A percentile compares a stretch with the other conserved stretches of the same genome.
These are phyloP conservation scores for Holtermannia corniformis DNA, from an alignment of 768 basidiomycete species.

Conservation along the genomic window DNA sequence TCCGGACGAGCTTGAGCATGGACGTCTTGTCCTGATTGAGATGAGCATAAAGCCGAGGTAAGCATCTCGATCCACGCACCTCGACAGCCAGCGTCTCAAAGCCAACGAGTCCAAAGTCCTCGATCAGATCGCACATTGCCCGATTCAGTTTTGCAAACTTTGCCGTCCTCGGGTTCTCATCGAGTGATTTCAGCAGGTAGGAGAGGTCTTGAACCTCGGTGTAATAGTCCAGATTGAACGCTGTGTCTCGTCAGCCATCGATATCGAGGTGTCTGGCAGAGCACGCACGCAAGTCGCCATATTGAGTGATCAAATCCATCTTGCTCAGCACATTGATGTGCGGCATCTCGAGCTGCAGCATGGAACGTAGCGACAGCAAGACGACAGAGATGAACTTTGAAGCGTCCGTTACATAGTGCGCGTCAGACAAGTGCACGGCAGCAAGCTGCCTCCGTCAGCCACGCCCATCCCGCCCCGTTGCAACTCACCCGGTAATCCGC, in stretches of 20 bases:
- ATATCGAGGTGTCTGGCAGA: not conserved
- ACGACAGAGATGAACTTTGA: constrained; percentile 89
- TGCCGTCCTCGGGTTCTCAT: constrained; percentile 50
- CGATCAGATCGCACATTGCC: constrained; percentile 83
- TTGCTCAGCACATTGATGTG: constrained; percentile 97
- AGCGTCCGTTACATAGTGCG: constrained; percentile 93
- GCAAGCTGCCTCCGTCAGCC: constrained; percentile 54
- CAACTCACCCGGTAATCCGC: constrained; percentile 69
- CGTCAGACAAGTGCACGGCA: constrained; percentile 90
- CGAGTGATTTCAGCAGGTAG: constrained; percentile 68
- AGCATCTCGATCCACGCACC: constrained; percentile 44
- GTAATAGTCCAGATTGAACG: constrained; percentile 95
- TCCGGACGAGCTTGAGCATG: constrained; percentile 76
- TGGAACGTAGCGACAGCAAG: constrained; percentile 81
- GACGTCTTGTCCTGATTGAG: constrained; percentile 80
- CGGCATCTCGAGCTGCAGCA: constrained; percentile 98
- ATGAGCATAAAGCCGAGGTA: not conserved
- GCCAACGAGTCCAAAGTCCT: constrained; percentile 83
- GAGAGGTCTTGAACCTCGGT: constrained; percentile 95
- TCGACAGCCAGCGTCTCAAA: constrained; percentile 97
- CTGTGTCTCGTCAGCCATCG: constrained; percentile 43
- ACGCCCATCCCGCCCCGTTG: not conserved
- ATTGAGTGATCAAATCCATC: constrained; percentile 77
- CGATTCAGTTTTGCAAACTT: constrained; percentile 72
- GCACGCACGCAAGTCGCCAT: constrained; percentile 75